These are phyloP conservation scores for Plantago major DNA, from an alignment of 257 asterid species.

Conservation along the genomic window DNA sequence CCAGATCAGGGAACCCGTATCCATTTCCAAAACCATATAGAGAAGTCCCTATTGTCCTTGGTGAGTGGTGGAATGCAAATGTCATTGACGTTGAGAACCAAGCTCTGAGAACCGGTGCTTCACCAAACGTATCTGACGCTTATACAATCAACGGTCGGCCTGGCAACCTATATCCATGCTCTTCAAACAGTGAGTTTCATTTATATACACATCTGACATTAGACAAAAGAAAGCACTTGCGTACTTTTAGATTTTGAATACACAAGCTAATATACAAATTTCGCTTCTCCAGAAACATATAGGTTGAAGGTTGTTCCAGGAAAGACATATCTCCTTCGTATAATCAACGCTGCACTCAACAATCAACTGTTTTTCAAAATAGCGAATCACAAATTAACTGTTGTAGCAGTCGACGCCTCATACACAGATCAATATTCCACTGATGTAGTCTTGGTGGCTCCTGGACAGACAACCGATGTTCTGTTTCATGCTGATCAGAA, in stretches of 20 bases:
- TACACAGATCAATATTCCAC: slow-evolving; percentile 63
- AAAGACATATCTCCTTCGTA: slow-evolving; percentile 58
- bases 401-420: slow-evolving; percentile 59
- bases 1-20: slow-evolving; percentile 42
- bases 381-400: slow-evolving; percentile 55
- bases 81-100: slow-evolving; percentile 47
- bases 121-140: slow-evolving; percentile 52
- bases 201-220: no score
- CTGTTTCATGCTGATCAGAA: slow-evolving; percentile 47
- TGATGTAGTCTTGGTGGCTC: slow-evolving; percentile 51
- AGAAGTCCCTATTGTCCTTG: slow-evolving; percentile 56
- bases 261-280: not conserved
- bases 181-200: slow-evolving; percentile 40
- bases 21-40: slow-evolving; percentile 62
- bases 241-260: not conserved
- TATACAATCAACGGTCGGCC: slow-evolving; percentile 65
- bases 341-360: slow-evolving; percentile 75
- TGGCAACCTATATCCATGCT: slow-evolving; percentile 58
- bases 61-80: slow-evolving; percentile 74
- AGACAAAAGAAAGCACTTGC: no score
- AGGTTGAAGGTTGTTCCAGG: slow-evolving; percentile 41
- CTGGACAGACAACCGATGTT: slow-evolving; percentile 71
- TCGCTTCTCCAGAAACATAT: slow-evolving; percentile 32
- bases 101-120: slow-evolving; percentile 39
- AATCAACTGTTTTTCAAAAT: slow-evolving; percentile 52